Conservation (phyloP, 176 grass and related monocot species). For the Juncus effusus region DNA sequence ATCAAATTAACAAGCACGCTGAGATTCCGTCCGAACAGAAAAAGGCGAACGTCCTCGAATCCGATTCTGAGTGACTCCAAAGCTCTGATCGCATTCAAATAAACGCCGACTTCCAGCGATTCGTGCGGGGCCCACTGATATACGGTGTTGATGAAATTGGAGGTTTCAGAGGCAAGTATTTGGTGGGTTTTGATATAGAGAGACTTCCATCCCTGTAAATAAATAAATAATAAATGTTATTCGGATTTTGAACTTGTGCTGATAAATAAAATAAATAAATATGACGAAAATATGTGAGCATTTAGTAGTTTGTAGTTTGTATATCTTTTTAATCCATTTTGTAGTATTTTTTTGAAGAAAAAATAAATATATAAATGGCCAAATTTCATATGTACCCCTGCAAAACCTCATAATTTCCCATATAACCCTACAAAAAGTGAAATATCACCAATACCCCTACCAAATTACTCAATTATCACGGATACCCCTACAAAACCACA, state of each 20-base stretch:
- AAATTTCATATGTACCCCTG: no score
- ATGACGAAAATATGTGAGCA: no score
- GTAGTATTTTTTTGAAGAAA: not conserved
- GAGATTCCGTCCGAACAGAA: slow-evolving; percentile 17
- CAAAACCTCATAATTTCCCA: no score
- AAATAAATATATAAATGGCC: not conserved
- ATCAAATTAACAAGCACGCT: slow-evolving; percentile 20
- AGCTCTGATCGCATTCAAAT: slow-evolving; percentile 6
- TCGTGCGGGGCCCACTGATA: not conserved
- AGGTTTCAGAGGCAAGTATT: slow-evolving; percentile 8
- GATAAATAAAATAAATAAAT: not conserved
- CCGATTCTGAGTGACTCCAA: not conserved
- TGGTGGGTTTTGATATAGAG: slow-evolving; percentile 15
- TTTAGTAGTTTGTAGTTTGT: not conserved
- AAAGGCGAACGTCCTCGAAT: slow-evolving; percentile 20
- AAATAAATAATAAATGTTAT: not conserved
- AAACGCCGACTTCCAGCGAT: slow-evolving; percentile 12
- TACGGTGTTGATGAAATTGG: not conserved
- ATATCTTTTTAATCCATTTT: not conserved
- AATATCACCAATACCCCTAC: no score
- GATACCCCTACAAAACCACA: no score
- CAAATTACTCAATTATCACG: no score
- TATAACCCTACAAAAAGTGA: no score
- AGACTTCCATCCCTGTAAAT: slow-evolving; percentile 20
- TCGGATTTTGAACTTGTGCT: not conserved